These are phyloP conservation scores for Cenococcum geophilum DNA, from an alignment of 495 filamentous ascomycete species.

Conservation along the genomic window DNA sequence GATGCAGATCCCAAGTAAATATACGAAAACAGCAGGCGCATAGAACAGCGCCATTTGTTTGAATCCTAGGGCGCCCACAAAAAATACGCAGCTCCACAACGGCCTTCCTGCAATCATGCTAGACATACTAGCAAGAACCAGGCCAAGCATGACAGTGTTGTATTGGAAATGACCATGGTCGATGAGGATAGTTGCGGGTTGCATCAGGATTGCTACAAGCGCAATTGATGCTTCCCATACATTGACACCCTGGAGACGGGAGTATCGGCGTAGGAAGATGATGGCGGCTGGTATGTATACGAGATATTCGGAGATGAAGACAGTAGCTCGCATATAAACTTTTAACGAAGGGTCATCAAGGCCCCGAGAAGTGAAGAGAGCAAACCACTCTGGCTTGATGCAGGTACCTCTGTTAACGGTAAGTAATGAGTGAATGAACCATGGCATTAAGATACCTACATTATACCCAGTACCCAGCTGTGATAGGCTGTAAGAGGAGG, in stretches of 20 bases:
- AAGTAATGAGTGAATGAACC: constrained; percentile 23
- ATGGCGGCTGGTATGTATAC: constrained; percentile 80
- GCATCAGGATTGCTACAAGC: constrained; percentile 82
- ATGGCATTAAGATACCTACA: constrained; percentile 45
- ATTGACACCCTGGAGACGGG: constrained; percentile 62
- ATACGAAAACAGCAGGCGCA: constrained; percentile 85
- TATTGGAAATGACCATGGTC: constrained; percentile 99
- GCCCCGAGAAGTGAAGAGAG: constrained; percentile 76
- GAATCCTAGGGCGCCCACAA: constrained; percentile 87
- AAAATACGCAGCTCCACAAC: constrained; percentile 86
- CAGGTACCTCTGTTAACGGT: constrained; percentile 52
- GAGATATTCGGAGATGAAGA: constrained; percentile 81
- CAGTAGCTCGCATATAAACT: constrained; percentile 90
- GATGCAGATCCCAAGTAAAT: constrained; percentile 78
- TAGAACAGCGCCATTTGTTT: constrained; percentile 99
- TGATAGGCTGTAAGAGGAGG: constrained; percentile 96
- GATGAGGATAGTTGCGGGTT: constrained; percentile 84
- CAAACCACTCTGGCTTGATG: constrained; percentile 82
- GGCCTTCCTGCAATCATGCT: constrained; percentile 78
- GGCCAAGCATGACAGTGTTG: constrained; percentile 95
- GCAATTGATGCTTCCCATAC: constrained; percentile 78
- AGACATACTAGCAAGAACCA: constrained; percentile 77
- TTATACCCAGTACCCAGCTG: constrained; percentile 85
- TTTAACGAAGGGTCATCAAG: constrained; percentile 73
- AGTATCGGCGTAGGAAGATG: constrained; percentile 72